Evolutionary conservation across 768 basidiomycete species (phyloP).

Genomic region (Amylocystis lapponica): DNA sequence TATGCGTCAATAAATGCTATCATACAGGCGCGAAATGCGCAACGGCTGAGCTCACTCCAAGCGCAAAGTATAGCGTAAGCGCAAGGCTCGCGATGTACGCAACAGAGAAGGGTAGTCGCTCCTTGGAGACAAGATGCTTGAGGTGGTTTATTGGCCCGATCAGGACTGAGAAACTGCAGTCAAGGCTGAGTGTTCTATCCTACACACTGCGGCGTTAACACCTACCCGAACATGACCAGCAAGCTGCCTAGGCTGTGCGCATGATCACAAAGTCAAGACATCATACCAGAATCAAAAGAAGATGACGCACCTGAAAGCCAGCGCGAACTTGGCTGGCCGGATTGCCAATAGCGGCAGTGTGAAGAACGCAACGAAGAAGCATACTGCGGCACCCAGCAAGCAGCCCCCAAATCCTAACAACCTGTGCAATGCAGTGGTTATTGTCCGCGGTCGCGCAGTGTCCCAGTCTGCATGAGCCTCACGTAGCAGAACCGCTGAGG

Average conservation of each 20-base stretch:
- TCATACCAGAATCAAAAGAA: neutral
- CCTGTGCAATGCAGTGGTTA: slow-evolving; percentile 37
- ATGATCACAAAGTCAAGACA: slow-evolving; percentile 1
- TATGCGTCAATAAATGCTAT: too few relatives aligned
- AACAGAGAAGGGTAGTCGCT: slow-evolving; percentile 77
- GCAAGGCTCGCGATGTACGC: slow-evolving; percentile 82
- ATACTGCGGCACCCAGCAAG: slow-evolving; percentile 84
- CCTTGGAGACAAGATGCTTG: slow-evolving; percentile 79
- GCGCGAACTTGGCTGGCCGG: slow-evolving; percentile 87
- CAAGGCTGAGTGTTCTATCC: too few relatives aligned
- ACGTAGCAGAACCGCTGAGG: neutral
- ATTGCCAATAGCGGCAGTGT: slow-evolving; percentile 67
- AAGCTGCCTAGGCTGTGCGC: slow-evolving; percentile 69
- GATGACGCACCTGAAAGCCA: slow-evolving; percentile 65
- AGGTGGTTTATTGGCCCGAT: slow-evolving; percentile 89
- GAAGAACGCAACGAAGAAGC: slow-evolving; percentile 89
- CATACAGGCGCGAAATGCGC: too few relatives aligned
- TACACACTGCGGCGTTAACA: too few relatives aligned
- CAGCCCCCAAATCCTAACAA: slow-evolving; percentile 89
- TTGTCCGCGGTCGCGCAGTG: neutral
- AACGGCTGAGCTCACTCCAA: slow-evolving; percentile 58
- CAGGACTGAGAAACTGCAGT: slow-evolving; percentile 68
- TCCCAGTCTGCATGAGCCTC: neutral
- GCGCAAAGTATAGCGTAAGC: slow-evolving; percentile 86
- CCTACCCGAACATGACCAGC: slow-evolving; percentile 94